Base-by-base conservation (phyloP, 2,329 filamentous ascomycete genomes). In the Lecanicillium sp. region DNA sequence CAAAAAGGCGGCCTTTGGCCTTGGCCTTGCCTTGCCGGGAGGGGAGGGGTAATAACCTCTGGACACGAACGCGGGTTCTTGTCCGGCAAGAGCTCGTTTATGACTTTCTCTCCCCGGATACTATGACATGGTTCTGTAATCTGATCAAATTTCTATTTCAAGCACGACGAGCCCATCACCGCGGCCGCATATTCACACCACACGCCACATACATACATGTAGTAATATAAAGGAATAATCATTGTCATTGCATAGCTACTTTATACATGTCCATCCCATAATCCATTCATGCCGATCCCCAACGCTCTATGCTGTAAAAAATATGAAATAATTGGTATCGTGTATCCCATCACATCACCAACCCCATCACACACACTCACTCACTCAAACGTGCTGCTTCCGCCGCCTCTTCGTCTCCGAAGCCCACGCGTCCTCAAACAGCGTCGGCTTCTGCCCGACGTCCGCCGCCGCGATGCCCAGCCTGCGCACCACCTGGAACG, bases 401-500 rank as follows among this genome's bases (percentile, higher is more conserved):
- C 45, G 37, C 17, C 45, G 29, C 12, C 51, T 26, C 26, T 29
- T 52, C 42, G 63, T 58, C 39, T 65, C 60, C 41, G 63, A 60
- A 36, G 58, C 65, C 80, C 81, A 85, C 0, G 73, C 72, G 61
- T 87, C 82, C 66, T 93, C 87, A 60, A 93, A 93, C 14, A 78
- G 59, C 2, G 84, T 85, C 52, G 75, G 75, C 62, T 78, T 79
- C 51, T 71, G 70, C 17, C 68, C 69, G 23, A 87, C 68, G 56
- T 86, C 59, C 61, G 74, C 64, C 6, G 81, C 74, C 33, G 72
- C 72, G 51, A 94, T 76, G 52, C 84, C 84, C 54, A 97, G 67
- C 50, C 81, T 77, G 36, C 90, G 74, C 3, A 96, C 86, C 20
- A 97, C 86, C 62, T 94, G 84, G 76, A 97, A 93, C 2, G 87